Evolutionary conservation across 2,329 filamentous ascomycete genomes (phyloP), one percentile per base, ranked within the genome.

Genomic region (Nannizziopsis barbatae): DNA sequence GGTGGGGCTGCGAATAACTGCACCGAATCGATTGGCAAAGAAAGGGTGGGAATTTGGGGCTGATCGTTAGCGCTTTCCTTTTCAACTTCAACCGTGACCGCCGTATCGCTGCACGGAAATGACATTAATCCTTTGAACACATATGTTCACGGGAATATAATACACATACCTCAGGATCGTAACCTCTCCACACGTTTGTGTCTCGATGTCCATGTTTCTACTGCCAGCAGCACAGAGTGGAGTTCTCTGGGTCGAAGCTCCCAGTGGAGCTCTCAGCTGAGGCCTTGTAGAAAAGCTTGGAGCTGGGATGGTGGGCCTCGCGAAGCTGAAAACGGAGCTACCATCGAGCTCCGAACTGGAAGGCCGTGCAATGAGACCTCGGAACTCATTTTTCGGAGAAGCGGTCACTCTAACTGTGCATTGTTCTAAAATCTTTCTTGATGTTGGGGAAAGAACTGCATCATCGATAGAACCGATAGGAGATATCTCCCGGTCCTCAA

Each of bases 331-430:
- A 1, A 53, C 53, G 7, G 30, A 47, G 30, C 55, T 33, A 14
- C 55, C 40, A 38, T 66, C 59, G 18, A 62, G 50, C 1, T 55
- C 58, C 5, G 60, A 60, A 37, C 56, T 64, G 15, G 55, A 46
- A 10, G 63, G 64, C 1, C 64, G 61, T 36, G 62, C 55, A 50
- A 66, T 59, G 31, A 65, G 52, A 6, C 60, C 44, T 22, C 50
- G 49, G 35, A 49, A 47, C 9, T 45, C 35, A 11, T 46, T 55
- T 31, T 37, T 47, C 27, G 43, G 22, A 14, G 48, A 31, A 36
- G 50, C 36, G 14, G 38, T 36, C n/a, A 56, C n/a, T 27, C 53
- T 14, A 2, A 51, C 46, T 36, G 51, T 33, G 15, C 43, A 53
- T 33, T 57, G 53, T 15, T 58, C 53, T 32, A 57, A 36, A 30